Evolutionary conservation across 1,284 basidiomycete species (phyloP), one percentile per base, ranked within the genome.

Genomic region (Ganoderma sinense): DNA sequence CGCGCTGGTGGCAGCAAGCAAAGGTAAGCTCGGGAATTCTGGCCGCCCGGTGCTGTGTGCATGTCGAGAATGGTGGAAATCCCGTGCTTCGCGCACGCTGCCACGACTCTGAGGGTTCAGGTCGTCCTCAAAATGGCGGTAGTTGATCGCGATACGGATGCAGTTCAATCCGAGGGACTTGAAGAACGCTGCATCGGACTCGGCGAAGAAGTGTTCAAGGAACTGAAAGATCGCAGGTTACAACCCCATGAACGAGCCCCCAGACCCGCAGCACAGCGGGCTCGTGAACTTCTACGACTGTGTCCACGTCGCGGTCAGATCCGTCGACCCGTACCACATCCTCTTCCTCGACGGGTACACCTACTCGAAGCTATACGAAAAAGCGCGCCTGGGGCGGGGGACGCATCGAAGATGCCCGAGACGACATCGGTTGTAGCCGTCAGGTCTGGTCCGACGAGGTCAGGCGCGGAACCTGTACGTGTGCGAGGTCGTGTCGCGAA

Each of bases 211-310:
- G 80, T 92, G 87, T 75, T 93, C 89, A n/a, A 94, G 82, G 80
- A 92, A 92, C 91, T 93, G 68, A 16, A 29, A 89, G 89, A 83
- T 91, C 71, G 88, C 87, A 2, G 90, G 86, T 7, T 94, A 93
- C 80, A 94, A 94, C 80, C 87, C 89, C 5, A 82, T 94, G 60
- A 94, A 94, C 80, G 93, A 94, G 78, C 93, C 93, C 8, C 86
- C 91, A 0, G 92, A 94, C 77, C 84, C 87, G 18, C 78, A 82
- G 14, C 85, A 87, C 72, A 80, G 78, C 14, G 78, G 87, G 4
- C 80, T 94, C 58, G 78, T 92, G 51, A 76, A 74, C 4, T 90
- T 90, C 77, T 94, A 94, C 78, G 89, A 89, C 71, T 84, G 88
- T 3, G 84, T 89, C 29, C 85, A 90, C 75, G 82, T 80, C n/a